Evolutionary conservation across 1,284 basidiomycete genomes (phyloP).

Genomic region (Microbotryum silenes-acaulis): DNA sequence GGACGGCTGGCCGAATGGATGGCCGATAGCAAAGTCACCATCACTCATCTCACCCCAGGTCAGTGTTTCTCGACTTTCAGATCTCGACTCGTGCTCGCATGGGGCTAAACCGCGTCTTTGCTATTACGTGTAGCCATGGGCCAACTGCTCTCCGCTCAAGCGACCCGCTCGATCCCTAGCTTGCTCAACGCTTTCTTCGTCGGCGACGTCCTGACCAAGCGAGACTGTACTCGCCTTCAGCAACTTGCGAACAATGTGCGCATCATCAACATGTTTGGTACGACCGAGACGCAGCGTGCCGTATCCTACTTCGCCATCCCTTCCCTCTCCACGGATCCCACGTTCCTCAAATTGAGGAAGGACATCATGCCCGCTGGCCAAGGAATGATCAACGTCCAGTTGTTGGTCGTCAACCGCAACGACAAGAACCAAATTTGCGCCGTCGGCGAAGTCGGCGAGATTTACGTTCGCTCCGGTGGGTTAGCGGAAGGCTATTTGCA

Average conservation of each 20-base stretch:
- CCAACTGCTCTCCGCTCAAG: conserved; percentile 93
- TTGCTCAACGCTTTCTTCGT: conserved; percentile 95
- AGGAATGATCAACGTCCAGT: conserved; percentile 97
- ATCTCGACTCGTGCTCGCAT: neutral
- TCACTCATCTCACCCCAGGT: conserved; percentile 87
- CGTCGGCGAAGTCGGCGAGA: conserved; percentile 95
- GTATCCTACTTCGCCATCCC: conserved; percentile 97
- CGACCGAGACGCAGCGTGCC: conserved; percentile 97
- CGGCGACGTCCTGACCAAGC: conserved; percentile 97
- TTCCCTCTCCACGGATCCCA: conserved; percentile 69
- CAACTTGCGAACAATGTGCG: conserved; percentile 83
- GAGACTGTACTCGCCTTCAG: conserved; percentile 93
- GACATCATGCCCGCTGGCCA: conserved; percentile 97
- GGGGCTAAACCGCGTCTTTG: neutral
- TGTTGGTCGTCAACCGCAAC: conserved; percentile 91
- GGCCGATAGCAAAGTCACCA: conserved; percentile 78
- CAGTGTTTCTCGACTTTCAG: conserved; percentile 7
- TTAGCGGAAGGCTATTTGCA: conserved; percentile 94
- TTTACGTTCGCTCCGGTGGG: conserved; percentile 94
- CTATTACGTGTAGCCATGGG: conserved; percentile 66
- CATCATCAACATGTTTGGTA: conserved; percentile 99
- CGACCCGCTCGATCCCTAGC: conserved; percentile 76
- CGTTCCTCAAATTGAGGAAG: conserved; percentile 90
- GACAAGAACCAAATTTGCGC: conserved; percentile 83
- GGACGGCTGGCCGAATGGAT: conserved; percentile 98